These are phyloP conservation scores for Neurospora intermedia DNA, from an alignment of 495 filamentous ascomycete genomes.

Conservation along the genomic window DNA sequence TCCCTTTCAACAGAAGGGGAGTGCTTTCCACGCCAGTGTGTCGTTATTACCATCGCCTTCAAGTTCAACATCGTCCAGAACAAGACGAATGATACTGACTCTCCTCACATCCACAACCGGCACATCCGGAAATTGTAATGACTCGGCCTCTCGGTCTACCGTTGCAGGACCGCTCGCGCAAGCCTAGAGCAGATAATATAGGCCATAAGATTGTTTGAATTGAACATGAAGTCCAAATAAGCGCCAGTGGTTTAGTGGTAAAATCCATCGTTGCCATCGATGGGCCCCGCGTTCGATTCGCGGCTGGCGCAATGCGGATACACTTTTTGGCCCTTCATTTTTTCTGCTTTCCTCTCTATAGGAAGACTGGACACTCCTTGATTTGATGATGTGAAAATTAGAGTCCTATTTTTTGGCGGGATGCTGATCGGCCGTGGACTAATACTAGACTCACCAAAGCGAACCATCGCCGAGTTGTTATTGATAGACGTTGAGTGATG, in stretches of 20 bases:
- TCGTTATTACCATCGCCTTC: no score
- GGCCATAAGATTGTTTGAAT: no score
- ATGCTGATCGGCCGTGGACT: neutral
- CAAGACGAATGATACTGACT: no score
- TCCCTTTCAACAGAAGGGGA: neutral
- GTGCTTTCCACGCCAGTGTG: no score
- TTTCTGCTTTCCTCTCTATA: neutral
- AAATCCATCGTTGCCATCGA: constrained; percentile 46
- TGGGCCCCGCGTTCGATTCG: constrained; percentile 43
- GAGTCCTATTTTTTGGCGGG: neutral
- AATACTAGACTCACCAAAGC: neutral
- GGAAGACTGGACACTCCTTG: neutral
- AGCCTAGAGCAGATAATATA: no score
- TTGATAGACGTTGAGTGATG: neutral
- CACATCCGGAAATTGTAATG: no score
- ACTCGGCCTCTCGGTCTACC: no score
- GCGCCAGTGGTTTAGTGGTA: constrained; percentile 40
- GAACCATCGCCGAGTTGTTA: neutral
- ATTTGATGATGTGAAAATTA: neutral
- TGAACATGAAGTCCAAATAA: neutral
- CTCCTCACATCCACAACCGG: no score
- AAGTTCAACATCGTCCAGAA: no score
- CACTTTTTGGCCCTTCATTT: neutral
- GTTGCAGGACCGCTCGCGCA: no score
- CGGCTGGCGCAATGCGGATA: constrained; percentile 27